These are phyloP conservation scores for Colletotrichum sp. DNA, from an alignment of 2,329 filamentous ascomycete genomes.

Conservation along the genomic window DNA sequence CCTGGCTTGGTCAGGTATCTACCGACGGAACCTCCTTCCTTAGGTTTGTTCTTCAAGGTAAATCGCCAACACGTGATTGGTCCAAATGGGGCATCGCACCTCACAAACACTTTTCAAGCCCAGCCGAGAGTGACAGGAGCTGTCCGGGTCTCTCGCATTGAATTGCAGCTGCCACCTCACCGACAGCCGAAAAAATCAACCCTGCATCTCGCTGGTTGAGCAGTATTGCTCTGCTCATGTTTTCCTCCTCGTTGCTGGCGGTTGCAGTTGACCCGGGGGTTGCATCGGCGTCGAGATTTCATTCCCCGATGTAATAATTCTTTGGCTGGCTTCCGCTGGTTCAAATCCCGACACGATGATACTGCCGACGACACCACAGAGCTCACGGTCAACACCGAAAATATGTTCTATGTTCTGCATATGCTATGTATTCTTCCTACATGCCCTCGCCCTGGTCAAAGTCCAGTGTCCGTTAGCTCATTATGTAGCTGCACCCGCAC, in stretches of 20 bases:
- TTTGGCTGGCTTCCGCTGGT: background rate
- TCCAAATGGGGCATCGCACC: background rate
- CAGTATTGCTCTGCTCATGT: background rate
- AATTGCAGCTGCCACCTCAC: background rate
- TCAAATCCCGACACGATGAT: background rate
- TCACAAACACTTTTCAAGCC: background rate
- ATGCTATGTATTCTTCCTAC: background rate
- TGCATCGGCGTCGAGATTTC: background rate
- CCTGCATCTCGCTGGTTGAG: background rate
- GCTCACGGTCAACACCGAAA: background rate
- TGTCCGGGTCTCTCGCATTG: background rate
- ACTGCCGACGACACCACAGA: background rate
- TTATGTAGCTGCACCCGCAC: background rate
- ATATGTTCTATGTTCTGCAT: background rate
- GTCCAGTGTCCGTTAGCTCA: background rate
- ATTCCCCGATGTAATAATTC: background rate
- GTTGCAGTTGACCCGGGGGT: background rate
- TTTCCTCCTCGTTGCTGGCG: background rate
- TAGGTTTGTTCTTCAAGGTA: background rate
- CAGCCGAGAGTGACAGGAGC: background rate
- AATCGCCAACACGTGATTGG: background rate
- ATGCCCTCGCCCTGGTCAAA: background rate
- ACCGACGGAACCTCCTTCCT: background rate
- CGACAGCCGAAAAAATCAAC: background rate
- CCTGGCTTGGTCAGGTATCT: background rate